Percentiles rank a stretch among this genome's conserved stretches.
phyloP scores from a whole-genome alignment of 2,329 filamentous ascomycete genomes.

The Talaromyces sp. region DNA sequence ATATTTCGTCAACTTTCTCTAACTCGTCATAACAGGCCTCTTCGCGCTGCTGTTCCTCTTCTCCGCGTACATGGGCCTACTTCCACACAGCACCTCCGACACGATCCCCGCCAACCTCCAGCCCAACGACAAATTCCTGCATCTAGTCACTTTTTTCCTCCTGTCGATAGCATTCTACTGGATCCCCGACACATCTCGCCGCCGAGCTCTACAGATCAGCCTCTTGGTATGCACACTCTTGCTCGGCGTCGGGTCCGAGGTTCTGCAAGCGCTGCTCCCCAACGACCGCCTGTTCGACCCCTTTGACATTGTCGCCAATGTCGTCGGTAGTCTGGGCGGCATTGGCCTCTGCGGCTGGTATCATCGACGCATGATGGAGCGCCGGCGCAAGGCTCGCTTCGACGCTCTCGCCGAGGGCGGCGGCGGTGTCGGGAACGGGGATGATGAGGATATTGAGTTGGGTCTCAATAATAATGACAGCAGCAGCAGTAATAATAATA shows the following conservation, averaged over 20 bases:
- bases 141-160: conserved; percentile 83
- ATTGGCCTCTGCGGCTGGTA: conserved; percentile 82
- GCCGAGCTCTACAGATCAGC: conserved; percentile 79
- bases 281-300: conserved; percentile 70
- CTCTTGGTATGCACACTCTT: conserved; percentile 70
- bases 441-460: conserved; percentile 65
- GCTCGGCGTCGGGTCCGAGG: conserved; percentile 52
- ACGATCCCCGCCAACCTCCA: conserved; percentile 44
- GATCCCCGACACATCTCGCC: conserved; percentile 86
- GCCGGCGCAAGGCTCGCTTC: conserved; percentile 68
- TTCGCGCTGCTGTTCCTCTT: conserved; percentile 66
- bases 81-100: conserved; percentile 42
- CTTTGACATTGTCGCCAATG: conserved; percentile 82
- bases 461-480: conserved; percentile 49
- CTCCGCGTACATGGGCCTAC: conserved; percentile 75
- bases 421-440: conserved; percentile 32
- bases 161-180: conserved; percentile 88
- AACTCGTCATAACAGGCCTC: conserved; percentile 48
- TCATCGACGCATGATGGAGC: conserved; percentile 90
- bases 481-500: conserved; percentile 20
- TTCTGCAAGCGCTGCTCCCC: conserved; percentile 60
- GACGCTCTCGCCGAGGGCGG: conserved; percentile 61
- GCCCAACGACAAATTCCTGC: conserved; percentile 86
- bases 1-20: background rate
- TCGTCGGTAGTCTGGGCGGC: conserved; percentile 69